Evolutionary conservation across 2,329 filamentous ascomycete genomes (phyloP).

Genomic region (Colletotrichum zoysiae): DNA sequence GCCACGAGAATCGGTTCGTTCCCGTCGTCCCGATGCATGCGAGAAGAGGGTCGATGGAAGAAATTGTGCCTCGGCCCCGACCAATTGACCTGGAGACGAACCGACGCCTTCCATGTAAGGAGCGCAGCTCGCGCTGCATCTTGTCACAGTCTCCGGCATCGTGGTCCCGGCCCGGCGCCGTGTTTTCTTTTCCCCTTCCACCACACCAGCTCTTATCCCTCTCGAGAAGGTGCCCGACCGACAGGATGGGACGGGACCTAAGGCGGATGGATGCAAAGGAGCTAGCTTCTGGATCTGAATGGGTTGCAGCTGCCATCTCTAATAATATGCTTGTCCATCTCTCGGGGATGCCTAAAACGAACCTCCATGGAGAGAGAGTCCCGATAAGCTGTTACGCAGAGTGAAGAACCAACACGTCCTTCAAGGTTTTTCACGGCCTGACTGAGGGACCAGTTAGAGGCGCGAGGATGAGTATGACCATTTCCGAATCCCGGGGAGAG

Average conservation of each 20-base stretch:
- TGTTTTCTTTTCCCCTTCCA: slow-evolving; percentile 9
- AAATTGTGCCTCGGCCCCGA: slow-evolving; percentile 36
- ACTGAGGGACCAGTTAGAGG: slow-evolving; percentile 29
- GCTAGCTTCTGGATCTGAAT: slow-evolving; percentile 9
- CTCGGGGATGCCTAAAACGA: not conserved
- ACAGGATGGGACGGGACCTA: too few species aligned
- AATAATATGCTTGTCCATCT: not conserved
- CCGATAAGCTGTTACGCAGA: slow-evolving; percentile 18
- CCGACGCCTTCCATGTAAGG: slow-evolving; percentile 2
- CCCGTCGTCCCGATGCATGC: not conserved
- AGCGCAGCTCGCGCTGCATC: slow-evolving; percentile 13
- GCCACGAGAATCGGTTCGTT: slow-evolving; percentile 20
- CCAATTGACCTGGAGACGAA: slow-evolving; percentile 32
- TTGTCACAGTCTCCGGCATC: slow-evolving; percentile 36
- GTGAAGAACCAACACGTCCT: not conserved
- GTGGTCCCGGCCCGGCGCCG: slow-evolving; percentile 36
- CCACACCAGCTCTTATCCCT: slow-evolving; percentile 5
- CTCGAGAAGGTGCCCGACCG: not conserved
- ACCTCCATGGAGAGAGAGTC: slow-evolving; percentile 10
- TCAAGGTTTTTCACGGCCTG: slow-evolving; percentile 26
- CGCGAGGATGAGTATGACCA: slow-evolving; percentile 35
- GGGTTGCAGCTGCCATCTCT: not conserved
- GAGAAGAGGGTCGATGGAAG: slow-evolving; percentile 29
- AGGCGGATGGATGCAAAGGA: slow-evolving; percentile 8
- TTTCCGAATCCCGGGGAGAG: slow-evolving; percentile 22